phyloP scores from a whole-genome alignment of 176 grass and related monocot genomes.

The Oryza australiensis region DNA sequence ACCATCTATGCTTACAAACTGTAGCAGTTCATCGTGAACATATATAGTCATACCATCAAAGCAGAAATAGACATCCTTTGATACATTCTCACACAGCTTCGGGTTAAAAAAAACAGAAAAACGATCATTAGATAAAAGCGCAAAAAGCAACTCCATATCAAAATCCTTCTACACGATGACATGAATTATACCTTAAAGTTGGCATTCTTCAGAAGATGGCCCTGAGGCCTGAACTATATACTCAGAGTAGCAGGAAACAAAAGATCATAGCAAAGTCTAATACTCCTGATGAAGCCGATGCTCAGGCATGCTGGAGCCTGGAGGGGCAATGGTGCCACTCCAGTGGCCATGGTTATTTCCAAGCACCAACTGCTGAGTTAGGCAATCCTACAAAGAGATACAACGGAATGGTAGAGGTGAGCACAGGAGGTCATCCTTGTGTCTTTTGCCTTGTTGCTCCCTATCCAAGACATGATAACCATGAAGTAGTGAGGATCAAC shows the following conservation, averaged over 20 bases:
- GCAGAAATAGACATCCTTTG: no score
- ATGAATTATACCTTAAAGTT: conserved; percentile 67
- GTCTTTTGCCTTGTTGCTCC: conserved; percentile 7
- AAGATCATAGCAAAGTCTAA: conserved; percentile 78
- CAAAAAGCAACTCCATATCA: conserved; percentile 14
- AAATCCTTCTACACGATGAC: background rate
- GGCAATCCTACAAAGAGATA: conserved; percentile 54
- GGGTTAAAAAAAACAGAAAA: no score
- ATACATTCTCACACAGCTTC: no score
- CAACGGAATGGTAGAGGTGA: conserved; percentile 14
- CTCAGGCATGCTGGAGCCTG: conserved; percentile 49
- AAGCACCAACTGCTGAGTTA: conserved; percentile 18
- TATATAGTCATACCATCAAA: no score
- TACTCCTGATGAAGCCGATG: conserved; percentile 59
- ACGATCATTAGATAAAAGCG: background rate
- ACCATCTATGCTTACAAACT: no score
- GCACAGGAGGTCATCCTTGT: background rate
- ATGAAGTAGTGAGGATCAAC: background rate
- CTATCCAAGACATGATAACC: conserved; percentile 37
- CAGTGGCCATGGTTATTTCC: conserved; percentile 48
- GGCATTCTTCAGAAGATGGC: conserved; percentile 90
- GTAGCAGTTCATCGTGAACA: no score
- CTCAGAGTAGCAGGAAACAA: conserved; percentile 40
- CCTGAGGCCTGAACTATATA: conserved; percentile 69
- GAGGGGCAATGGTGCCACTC: conserved; percentile 53